phyloP scores from a whole-genome alignment of 129 eudicot species.

The Heracleum sosnowskyi region DNA sequence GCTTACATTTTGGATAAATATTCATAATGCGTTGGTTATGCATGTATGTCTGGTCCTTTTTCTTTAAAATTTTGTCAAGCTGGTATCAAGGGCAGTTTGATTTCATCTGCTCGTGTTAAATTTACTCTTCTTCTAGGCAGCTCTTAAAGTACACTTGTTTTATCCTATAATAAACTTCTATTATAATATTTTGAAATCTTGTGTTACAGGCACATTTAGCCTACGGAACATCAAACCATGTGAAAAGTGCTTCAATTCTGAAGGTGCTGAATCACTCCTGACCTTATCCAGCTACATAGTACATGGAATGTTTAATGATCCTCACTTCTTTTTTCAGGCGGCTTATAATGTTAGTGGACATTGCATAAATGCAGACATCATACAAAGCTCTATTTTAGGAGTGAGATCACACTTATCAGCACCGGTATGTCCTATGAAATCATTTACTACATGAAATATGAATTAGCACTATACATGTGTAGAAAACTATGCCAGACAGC shows the following conservation, averaged over 20 bases:
- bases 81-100: background rate
- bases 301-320: background rate
- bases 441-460: conserved; percentile 9
- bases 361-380: conserved; percentile 58
- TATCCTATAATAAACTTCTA: background rate
- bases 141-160: background rate
- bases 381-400: conserved; percentile 68
- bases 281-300: background rate
- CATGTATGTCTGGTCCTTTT: conserved; percentile 45
- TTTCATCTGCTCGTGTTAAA: background rate
- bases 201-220: conserved; percentile 75
- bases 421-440: conserved; percentile 38
- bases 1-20: conserved; percentile 81
- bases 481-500: background rate
- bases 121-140: background rate
- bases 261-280: conserved; percentile 36
- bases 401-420: conserved; percentile 68
- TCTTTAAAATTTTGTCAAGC: background rate
- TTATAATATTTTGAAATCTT: conserved; percentile 3
- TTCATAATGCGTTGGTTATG: conserved; percentile 89
- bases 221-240: conserved; percentile 53
- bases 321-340: conserved; percentile 40
- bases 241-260: conserved; percentile 44
- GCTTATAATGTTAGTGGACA: conserved; percentile 76
- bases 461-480: background rate